Evolutionary conservation across 306 rosid genomes (phyloP).

Genomic region (Pyrus betulifolia): DNA sequence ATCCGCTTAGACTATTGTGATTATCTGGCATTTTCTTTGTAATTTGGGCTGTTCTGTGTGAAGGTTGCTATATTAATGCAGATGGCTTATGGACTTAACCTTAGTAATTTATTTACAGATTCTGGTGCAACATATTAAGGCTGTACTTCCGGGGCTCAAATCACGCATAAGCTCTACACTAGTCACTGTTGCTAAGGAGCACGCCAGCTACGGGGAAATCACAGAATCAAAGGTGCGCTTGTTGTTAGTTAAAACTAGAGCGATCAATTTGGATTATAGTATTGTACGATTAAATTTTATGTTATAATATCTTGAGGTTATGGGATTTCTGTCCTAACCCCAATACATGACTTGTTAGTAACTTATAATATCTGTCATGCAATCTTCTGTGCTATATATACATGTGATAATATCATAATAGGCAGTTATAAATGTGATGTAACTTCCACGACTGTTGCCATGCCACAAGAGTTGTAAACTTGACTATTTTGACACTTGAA

Average conservation of each 20-base stretch:
- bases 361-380: not conserved
- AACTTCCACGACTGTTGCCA: not conserved
- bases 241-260: not conserved
- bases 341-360: not conserved
- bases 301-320: not conserved
- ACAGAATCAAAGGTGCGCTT: conserved; percentile 75
- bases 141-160: conserved; percentile 79
- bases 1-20: not conserved
- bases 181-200: conserved; percentile 90
- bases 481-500: not conserved
- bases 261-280: not conserved
- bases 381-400: not conserved
- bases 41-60: not conserved
- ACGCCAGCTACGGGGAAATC: conserved; percentile 91
- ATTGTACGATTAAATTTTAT: not conserved
- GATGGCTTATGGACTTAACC: not conserved
- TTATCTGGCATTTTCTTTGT: not conserved
- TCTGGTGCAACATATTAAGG: conserved; percentile 83
- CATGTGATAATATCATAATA: not conserved
- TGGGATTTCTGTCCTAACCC: not conserved
- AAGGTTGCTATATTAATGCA: not conserved
- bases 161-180: conserved; percentile 83
- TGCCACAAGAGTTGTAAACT: not conserved
- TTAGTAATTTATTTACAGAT: conserved; percentile 44
- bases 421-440: not conserved